These are phyloP conservation scores for Sphagnum magellanicum DNA, from an alignment of 228 moss, liverwort and hornwort species.

Conservation along the genomic window DNA sequence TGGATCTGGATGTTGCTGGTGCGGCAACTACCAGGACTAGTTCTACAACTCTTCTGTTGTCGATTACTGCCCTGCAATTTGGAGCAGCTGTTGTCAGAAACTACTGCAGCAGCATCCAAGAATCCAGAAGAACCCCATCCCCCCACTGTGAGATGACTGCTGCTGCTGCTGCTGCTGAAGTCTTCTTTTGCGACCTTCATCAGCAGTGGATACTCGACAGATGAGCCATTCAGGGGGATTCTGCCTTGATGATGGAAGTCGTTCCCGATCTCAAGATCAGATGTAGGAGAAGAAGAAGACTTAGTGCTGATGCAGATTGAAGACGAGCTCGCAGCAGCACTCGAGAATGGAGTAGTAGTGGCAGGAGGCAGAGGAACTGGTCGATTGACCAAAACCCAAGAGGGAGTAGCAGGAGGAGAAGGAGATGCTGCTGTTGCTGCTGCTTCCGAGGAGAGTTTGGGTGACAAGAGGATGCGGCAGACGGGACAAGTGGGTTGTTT, in stretches of 20 bases:
- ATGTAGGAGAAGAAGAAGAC: constrained; percentile 8
- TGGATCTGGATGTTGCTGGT: not conserved
- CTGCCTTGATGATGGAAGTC: not conserved
- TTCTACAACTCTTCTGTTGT: no score
- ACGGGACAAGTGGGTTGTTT: constrained; percentile 49
- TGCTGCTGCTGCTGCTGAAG: constrained; percentile 36
- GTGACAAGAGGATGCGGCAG: constrained; percentile 38
- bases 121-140: constrained; percentile 13
- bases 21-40: no score
- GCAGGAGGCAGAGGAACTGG: constrained; percentile 48
- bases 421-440: not conserved
- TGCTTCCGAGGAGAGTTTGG: constrained; percentile 4
- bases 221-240: not conserved
- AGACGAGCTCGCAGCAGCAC: not conserved
- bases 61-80: constrained; percentile 1
- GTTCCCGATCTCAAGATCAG: constrained; percentile 3
- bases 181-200: not conserved
- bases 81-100: constrained; percentile 16
- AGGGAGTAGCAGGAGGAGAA: constrained; percentile 16
- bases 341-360: not conserved
- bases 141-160: constrained; percentile 16
- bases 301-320: not conserved
- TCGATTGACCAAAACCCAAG: constrained; percentile 57
- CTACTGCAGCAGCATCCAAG: not conserved
- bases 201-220: constrained; percentile 22